These are phyloP conservation scores for Zalerion maritima DNA, from an alignment of 495 filamentous ascomycete species.

Conservation along the genomic window DNA sequence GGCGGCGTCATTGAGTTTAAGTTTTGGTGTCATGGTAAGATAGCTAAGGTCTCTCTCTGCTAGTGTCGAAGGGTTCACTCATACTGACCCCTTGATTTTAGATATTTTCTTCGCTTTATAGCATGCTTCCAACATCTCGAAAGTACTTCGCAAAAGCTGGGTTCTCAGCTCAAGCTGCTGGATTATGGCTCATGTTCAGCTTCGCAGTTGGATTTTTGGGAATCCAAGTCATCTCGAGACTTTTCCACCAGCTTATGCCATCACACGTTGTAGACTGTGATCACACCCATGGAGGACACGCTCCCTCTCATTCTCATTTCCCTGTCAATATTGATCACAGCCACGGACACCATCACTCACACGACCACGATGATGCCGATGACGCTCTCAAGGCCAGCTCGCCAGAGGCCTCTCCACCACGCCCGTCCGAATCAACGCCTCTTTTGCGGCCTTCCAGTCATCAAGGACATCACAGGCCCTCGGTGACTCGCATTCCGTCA, in stretches of 20 bases:
- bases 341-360: constrained; percentile 15
- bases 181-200: constrained; percentile 57
- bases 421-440: constrained; percentile 9
- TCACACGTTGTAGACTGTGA: constrained; percentile 92
- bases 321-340: constrained; percentile 2
- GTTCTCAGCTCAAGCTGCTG: constrained; percentile 48
- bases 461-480: constrained; percentile 5
- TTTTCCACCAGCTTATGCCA: constrained; percentile 72
- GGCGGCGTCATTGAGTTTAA: constrained; percentile 75
- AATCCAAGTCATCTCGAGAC: constrained; percentile 63
- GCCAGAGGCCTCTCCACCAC: constrained; percentile 10
- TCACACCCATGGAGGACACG: constrained; percentile 53
- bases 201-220: constrained; percentile 74
- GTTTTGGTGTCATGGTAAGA: constrained; percentile 93
- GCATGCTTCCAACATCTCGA: constrained; percentile 79
- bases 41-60: neutral
- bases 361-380: constrained; percentile 10
- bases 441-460: constrained; percentile 7
- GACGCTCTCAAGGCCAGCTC: constrained; percentile 7
- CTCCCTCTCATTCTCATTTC: constrained; percentile 5
- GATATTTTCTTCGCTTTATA: constrained; percentile 88
- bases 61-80: constrained; percentile 5
- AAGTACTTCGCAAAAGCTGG: constrained; percentile 56
- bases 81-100: constrained; percentile 21
- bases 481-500: neutral